Conservation (phyloP, 208 protist species). For the Acanthamoeba culbertsoni region DNA sequence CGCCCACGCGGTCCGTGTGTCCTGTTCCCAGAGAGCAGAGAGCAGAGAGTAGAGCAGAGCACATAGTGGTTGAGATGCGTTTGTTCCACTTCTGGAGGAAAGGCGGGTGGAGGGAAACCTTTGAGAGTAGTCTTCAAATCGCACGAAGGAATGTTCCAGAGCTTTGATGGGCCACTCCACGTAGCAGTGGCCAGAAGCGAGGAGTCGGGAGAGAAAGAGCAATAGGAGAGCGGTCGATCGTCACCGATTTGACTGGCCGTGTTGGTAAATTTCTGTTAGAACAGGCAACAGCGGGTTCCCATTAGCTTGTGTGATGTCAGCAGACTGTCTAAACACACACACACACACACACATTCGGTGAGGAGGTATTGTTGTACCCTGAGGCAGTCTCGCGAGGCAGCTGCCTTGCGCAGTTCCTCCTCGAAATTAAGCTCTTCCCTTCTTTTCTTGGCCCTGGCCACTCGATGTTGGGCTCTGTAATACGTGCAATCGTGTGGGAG, state of each 20-base stretch:
- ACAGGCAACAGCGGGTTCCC: not conserved
- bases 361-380: not conserved
- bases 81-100: not conserved
- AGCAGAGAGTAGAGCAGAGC: not conserved
- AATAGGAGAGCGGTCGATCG: slow-evolving; percentile 72
- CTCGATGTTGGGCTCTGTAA: slow-evolving; percentile 24
- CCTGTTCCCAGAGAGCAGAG: slow-evolving; percentile 19
- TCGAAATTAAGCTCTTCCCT: slow-evolving; percentile 6
- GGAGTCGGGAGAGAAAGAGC: slow-evolving; percentile 71
- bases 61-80: not conserved
- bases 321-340: not conserved
- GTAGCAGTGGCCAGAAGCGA: slow-evolving; percentile 65
- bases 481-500: not conserved
- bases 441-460: slow-evolving; percentile 4
- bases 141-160: slow-evolving; percentile 59
- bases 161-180: slow-evolving; percentile 68
- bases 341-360: not conserved
- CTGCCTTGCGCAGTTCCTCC: not conserved
- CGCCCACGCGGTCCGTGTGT: slow-evolving; percentile 69
- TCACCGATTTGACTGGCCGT: slow-evolving; percentile 70
- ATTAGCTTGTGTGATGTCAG: not conserved
- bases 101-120: not conserved
- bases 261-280: slow-evolving; percentile 41
- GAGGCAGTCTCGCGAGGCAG: not conserved
- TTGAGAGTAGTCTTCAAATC: slow-evolving; percentile 28